phyloP scores from a whole-genome alignment of 139 green algal genomes.

The Ettlia oleoabundans region DNA sequence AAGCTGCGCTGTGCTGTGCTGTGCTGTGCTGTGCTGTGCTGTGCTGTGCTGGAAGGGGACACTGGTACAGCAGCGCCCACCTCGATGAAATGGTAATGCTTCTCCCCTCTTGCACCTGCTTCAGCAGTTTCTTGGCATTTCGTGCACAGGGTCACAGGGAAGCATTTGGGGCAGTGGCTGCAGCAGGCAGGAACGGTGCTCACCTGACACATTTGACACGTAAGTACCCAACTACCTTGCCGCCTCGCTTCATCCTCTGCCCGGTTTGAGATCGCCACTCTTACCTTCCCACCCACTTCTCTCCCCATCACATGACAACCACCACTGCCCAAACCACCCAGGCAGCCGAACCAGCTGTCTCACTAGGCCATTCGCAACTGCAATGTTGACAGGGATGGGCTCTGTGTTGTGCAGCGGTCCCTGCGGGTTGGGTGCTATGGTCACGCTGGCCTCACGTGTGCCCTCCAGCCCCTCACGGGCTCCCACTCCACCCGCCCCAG shows the following conservation, averaged over 20 bases:
- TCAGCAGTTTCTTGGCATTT: conserved; percentile 80
- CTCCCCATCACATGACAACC: too few relatives aligned
- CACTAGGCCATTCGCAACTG: conserved; percentile 76
- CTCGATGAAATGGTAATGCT: conserved; percentile 69
- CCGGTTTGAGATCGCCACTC: too few relatives aligned
- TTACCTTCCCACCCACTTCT: not conserved
- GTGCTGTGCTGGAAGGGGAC: too few relatives aligned
- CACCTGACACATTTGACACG: too few relatives aligned
- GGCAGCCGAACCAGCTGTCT: too few relatives aligned
- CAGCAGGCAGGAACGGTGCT: too few relatives aligned
- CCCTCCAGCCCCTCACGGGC: conserved; percentile 72
- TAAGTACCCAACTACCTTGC: too few relatives aligned
- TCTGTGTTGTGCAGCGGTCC: conserved; percentile 41
- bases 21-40: too few relatives aligned
- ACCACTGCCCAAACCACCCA: too few relatives aligned
- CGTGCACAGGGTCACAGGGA: not conserved
- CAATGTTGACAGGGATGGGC: conserved; percentile 56
- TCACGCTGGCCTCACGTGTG: conserved; percentile 63
- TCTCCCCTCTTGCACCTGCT: conserved; percentile 34
- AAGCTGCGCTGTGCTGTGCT: too few relatives aligned
- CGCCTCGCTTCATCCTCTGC: too few relatives aligned
- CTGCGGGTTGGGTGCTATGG: conserved; percentile 45
- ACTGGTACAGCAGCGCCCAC: too few relatives aligned
- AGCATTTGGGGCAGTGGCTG: not conserved
- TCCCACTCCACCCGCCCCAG: conserved; percentile 42